Percentiles rank a stretch among this genome's conserved stretches.
These are phyloP conservation scores for Melocanna baccifera DNA, from an alignment of 176 grass and related monocot species.

Conservation along the genomic window DNA sequence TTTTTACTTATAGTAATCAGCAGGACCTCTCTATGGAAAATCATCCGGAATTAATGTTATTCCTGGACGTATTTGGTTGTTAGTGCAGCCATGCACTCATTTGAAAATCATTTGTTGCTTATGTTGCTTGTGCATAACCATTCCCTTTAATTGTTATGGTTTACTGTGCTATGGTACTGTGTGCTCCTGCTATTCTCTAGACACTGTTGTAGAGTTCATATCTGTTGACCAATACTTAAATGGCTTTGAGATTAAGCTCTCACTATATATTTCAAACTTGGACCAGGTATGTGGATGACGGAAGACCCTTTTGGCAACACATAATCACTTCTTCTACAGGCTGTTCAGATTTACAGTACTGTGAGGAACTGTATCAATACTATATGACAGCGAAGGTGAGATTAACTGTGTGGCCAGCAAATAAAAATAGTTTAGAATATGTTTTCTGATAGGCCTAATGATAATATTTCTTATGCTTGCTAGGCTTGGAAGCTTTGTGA, in stretches of 20 bases:
- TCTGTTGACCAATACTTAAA: neutral
- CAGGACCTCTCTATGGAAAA: neutral
- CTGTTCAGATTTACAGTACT: too few species aligned
- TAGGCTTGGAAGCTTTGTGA: too few species aligned
- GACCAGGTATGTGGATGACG: neutral
- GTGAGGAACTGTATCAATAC: too few species aligned
- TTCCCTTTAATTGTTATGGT: neutral
- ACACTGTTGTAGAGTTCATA: neutral
- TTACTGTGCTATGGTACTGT: neutral
- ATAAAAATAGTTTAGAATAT: neutral
- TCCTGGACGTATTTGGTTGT: neutral
- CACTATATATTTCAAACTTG: neutral
- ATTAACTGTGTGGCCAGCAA: neutral
- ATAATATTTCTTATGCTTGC: neutral
- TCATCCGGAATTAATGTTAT: neutral
- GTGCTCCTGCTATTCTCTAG: neutral
- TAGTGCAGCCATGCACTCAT: neutral
- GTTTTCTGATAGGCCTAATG: neutral
- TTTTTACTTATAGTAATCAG: neutral
- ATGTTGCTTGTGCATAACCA: neutral
- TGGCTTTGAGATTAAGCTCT: neutral
- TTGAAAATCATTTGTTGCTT: neutral
- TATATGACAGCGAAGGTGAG: constrained; percentile 67
- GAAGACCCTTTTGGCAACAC: too few species aligned
- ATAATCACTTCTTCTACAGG: too few species aligned